A percentile compares a stretch with the other conserved stretches of the same genome.
Conservation (phyloP, 108 stramenopile species). For the Cylindrotheca closterium region DNA sequence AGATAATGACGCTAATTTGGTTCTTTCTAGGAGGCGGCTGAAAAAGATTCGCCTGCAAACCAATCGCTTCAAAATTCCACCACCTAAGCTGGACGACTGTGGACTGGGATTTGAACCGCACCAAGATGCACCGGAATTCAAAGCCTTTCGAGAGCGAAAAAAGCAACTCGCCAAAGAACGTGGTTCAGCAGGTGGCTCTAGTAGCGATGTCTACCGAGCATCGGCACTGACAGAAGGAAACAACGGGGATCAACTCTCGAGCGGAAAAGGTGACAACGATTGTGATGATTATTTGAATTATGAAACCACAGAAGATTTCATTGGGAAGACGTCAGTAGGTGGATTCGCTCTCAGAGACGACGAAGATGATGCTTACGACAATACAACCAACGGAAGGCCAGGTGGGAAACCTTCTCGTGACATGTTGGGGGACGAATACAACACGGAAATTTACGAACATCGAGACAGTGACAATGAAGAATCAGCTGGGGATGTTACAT, state of each 20-base stretch:
- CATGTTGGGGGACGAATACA: slow-evolving; percentile 35
- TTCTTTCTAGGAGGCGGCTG: slow-evolving; percentile 30
- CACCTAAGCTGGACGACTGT: slow-evolving; percentile 69
- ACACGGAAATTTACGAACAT: slow-evolving; percentile 47
- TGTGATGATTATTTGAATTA: slow-evolving; percentile 48
- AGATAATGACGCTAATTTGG: slow-evolving; percentile 6
- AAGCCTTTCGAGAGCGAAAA: slow-evolving; percentile 47
- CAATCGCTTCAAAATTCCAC: slow-evolving; percentile 45
- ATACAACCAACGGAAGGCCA: slow-evolving; percentile 5
- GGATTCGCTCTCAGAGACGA: slow-evolving; percentile 87
- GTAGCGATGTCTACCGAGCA: slow-evolving; percentile 39
- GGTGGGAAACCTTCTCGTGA: neutral
- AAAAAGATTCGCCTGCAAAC: slow-evolving; percentile 45
- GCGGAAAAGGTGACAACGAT: slow-evolving; percentile 18
- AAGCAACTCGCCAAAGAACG: slow-evolving; percentile 42
- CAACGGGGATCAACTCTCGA: neutral
- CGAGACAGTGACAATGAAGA: slow-evolving; percentile 40
- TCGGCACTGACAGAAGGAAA: slow-evolving; percentile 17
- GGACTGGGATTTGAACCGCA: slow-evolving; percentile 78
- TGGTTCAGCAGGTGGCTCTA: slow-evolving; percentile 30
- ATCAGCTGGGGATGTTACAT: neutral
- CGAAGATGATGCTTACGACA: slow-evolving; percentile 81
- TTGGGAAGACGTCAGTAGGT: slow-evolving; percentile 64
- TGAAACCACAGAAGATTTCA: slow-evolving; percentile 69
- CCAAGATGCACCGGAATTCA: slow-evolving; percentile 78